A percentile compares a stretch with the other conserved stretches of the same genome.
phyloP scores from a whole-genome alignment of 148 eudicot genomes.

The Rhododendron mucronatum region DNA sequence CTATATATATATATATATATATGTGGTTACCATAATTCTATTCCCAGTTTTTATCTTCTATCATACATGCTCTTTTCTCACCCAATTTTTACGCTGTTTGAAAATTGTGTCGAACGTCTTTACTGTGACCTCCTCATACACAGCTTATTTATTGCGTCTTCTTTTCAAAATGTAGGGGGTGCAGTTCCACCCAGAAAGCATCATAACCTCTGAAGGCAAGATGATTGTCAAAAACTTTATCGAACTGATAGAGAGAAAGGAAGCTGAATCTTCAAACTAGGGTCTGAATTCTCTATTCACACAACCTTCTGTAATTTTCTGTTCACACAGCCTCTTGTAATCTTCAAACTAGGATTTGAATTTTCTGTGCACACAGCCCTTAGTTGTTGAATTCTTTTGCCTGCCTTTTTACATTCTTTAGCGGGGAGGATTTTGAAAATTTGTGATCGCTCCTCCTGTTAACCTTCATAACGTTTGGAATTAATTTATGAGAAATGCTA shows the following conservation, averaged over 20 bases:
- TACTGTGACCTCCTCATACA: background rate
- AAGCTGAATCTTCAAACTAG: constrained; percentile 31
- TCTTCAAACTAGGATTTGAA: constrained; percentile 10
- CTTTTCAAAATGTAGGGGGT: constrained; percentile 61
- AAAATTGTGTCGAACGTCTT: background rate
- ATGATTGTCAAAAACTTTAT: constrained; percentile 73
- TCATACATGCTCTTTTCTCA: background rate
- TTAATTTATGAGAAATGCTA: background rate
- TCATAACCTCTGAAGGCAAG: constrained; percentile 84
- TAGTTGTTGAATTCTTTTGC: background rate
- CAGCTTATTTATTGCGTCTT: background rate
- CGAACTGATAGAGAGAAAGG: constrained; percentile 55
- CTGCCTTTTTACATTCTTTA: background rate
- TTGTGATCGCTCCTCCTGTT: background rate
- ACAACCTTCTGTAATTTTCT: background rate
- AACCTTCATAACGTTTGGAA: background rate
- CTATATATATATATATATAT: background rate
- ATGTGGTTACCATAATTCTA: background rate
- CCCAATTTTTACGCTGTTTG: background rate
- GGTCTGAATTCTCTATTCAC: background rate
- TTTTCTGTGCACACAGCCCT: background rate
- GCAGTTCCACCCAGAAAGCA: constrained; percentile 97
- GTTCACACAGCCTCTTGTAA: background rate
- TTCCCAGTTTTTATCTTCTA: background rate
- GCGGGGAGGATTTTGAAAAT: background rate